phyloP scores from a whole-genome alignment of 805 yeast species.

The Schizosaccharomyces cryophilus region DNA sequence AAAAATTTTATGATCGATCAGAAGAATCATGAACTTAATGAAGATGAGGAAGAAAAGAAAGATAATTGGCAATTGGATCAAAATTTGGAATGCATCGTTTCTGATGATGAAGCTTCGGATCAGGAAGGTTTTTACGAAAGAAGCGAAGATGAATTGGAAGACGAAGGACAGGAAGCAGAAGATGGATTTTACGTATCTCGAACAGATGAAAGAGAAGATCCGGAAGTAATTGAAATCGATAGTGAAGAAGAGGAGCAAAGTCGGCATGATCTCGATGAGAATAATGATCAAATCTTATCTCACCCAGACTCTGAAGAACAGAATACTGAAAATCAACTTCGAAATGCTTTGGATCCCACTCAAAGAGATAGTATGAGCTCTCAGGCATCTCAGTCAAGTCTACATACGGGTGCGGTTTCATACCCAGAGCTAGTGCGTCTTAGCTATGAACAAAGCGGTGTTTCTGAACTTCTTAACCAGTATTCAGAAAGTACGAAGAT shows the following conservation, averaged over 20 bases:
- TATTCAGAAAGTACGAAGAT: neutral
- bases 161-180: neutral
- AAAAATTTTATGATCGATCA: neutral
- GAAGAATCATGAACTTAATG: neutral
- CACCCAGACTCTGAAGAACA: too few relatives aligned
- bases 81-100: too few relatives aligned
- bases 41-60: neutral
- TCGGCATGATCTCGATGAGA: neutral
- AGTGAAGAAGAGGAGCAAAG: neutral
- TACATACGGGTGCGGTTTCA: neutral
- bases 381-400: too few relatives aligned
- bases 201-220: neutral
- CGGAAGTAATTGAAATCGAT: neutral
- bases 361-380: too few relatives aligned
- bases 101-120: neutral
- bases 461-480: neutral
- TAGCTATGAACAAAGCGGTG: neutral
- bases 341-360: too few relatives aligned
- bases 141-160: neutral
- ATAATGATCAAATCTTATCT: too few relatives aligned
- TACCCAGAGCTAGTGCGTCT: neutral
- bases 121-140: neutral
- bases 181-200: too few relatives aligned
- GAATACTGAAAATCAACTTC: too few relatives aligned
- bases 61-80: neutral